Percentiles rank a stretch among this genome's conserved stretches.
Evolutionary conservation across 2,329 filamentous ascomycete species (phyloP).

Genomic region (Monilinia fructigena): DNA sequence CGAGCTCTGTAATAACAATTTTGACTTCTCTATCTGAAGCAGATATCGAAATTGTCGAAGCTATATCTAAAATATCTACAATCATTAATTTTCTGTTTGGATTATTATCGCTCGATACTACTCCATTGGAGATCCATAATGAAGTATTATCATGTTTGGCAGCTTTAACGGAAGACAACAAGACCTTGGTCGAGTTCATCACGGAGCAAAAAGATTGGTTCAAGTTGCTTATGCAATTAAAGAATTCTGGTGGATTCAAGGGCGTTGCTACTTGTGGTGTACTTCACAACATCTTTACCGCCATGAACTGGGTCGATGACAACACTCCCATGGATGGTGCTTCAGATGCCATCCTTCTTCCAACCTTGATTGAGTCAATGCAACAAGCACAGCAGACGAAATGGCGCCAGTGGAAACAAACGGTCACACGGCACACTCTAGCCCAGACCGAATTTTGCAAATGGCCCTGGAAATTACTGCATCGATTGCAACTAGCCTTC

Average conservation of each 20-base stretch:
- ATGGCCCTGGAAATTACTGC: conserved; percentile 62
- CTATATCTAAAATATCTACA: conserved; percentile 50
- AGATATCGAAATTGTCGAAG: conserved; percentile 58
- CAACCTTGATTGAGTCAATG: conserved; percentile 43
- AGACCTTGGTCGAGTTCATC: conserved; percentile 52
- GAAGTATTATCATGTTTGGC: conserved; percentile 56
- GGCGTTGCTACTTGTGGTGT: conserved; percentile 59
- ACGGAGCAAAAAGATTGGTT: conserved; percentile 52
- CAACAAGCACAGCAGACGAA: conserved; percentile 28
- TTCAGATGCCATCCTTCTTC: conserved; percentile 52
- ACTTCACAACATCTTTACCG: conserved; percentile 60
- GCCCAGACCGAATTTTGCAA: conserved; percentile 37
- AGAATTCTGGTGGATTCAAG: conserved; percentile 48
- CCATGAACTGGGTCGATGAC: conserved; percentile 53
- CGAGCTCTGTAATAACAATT: conserved; percentile 53
- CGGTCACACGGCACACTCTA: conserved; percentile 30
- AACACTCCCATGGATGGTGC: conserved; percentile 49
- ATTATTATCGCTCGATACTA: conserved; percentile 46
- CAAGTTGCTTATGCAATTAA: conserved; percentile 50
- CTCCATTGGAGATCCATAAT: conserved; percentile 43
- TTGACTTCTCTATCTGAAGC: conserved; percentile 56
- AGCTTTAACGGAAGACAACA: conserved; percentile 60
- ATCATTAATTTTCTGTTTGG: conserved; percentile 56
- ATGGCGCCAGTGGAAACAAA: conserved; percentile 17
- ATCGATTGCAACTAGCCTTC: conserved; percentile 61